Base-by-base conservation (phyloP, 192 early-diverging fungal genomes). In the Coemansia sp. region DNA sequence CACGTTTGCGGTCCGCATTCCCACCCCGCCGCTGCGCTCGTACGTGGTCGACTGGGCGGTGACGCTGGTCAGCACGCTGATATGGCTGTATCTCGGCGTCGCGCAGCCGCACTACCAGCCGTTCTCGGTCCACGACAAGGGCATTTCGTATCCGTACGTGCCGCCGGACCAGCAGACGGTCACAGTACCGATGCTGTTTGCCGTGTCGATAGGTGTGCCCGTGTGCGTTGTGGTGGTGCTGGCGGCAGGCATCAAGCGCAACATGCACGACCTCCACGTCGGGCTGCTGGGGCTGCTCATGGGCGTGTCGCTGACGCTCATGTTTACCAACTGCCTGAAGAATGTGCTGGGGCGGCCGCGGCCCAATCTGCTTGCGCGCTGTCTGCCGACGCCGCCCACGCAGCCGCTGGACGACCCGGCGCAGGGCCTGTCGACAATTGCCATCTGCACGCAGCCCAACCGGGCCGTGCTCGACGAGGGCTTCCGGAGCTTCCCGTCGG, bases 401-500 rank as follows among this genome's bases (percentile, higher is more conserved):
- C 51, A 51, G 12, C 58, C 64, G 2, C 54, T 67, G 44, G 38
- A 23, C 28, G 74, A 77, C 40, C 85, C 85, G n/a, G 53, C 72
- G 17, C 73, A 76, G 43, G 83, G 84, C 35, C 63, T 90, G 25
- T 82, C 82, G 7, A 82, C 79, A 23, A 76, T 74, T 4, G 61
- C 44, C 12, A 81, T 90, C 40, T 90, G 88, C 61, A 84, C 83
- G 10, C 75, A 78, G 39, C 58, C 66, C 15, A 57, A 78, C 29
- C 49, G 67, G 12, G 60, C 61, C 11, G 28, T 84, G 0, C 64
- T 95, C 45, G 60, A 59, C 43, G 90, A 94, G 55, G 92, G 89
- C 0, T 85, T 91, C 58, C 87, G 86, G 68, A 86, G 83, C 56
- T 97, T 94, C 50, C 87, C 88, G 1, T 89, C 86, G 7, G 94